Percentiles rank a stretch among this genome's conserved stretches.
Evolutionary conservation across 176 grass and related monocot species (phyloP).

Genomic region (Guadua angustifolia): DNA sequence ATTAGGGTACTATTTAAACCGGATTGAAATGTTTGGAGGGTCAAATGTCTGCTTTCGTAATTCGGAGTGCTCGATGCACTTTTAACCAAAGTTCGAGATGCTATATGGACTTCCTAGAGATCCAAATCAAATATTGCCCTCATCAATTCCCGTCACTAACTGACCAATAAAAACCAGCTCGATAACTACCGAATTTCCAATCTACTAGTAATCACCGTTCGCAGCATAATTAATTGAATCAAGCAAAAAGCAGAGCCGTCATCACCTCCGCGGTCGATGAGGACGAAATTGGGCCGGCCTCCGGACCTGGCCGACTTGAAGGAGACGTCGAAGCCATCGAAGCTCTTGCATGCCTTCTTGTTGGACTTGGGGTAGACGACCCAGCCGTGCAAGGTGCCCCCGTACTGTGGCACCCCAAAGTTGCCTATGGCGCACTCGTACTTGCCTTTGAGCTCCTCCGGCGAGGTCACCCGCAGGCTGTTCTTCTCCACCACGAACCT

Average conservation of each 20-base stretch:
- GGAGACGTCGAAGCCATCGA: slow-evolving; percentile 62
- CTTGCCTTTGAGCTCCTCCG: slow-evolving; percentile 64
- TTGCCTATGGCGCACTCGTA: slow-evolving; percentile 90
- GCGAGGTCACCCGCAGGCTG: slow-evolving; percentile 76
- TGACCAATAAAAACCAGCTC: slow-evolving; percentile 20
- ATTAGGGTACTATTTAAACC: no score
- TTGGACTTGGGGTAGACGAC: slow-evolving; percentile 75
- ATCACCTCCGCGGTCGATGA: slow-evolving; percentile 80
- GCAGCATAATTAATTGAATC: slow-evolving; percentile 3
- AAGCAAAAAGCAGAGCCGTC: neutral
- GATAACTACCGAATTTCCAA: neutral
- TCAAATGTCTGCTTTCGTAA: no score
- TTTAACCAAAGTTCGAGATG: no score
- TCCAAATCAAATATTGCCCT: slow-evolving; percentile 24
- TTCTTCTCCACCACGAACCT: slow-evolving; percentile 96
- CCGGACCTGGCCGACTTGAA: slow-evolving; percentile 65
- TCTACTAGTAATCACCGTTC: neutral
- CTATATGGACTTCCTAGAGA: neutral
- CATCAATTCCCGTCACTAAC: slow-evolving; percentile 2
- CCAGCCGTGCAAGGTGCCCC: slow-evolving; percentile 72
- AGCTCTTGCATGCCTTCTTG: slow-evolving; percentile 69
- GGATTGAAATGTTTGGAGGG: no score
- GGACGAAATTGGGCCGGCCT: slow-evolving; percentile 61
- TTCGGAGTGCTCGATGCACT: no score
- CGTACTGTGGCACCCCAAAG: slow-evolving; percentile 86